Conservation (phyloP, 1,284 basidiomycete species). For the Naganishia sp. region DNA sequence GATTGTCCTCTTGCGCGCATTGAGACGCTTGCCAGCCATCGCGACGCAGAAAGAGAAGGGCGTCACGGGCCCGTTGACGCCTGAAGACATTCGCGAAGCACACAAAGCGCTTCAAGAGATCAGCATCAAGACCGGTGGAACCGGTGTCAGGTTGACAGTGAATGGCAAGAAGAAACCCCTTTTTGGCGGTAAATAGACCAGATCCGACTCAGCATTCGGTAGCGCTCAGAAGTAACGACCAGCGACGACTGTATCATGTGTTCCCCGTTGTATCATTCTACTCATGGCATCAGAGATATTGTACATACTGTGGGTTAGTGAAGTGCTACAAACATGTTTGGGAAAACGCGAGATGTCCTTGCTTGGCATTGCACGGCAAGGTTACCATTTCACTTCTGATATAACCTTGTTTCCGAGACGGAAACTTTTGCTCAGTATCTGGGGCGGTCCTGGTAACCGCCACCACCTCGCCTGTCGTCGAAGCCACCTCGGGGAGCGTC, state of each 20-base stretch:
- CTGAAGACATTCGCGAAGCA: slow-evolving; percentile 21
- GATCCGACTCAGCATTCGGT: not conserved
- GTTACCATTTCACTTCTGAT: slow-evolving; percentile 23
- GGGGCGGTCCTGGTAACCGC: slow-evolving; percentile 24
- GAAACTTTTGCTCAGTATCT: slow-evolving; percentile 3
- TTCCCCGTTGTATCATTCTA: slow-evolving; percentile 11
- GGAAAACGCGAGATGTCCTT: not conserved
- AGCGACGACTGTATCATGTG: slow-evolving; percentile 1
- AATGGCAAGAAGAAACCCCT: slow-evolving; percentile 23
- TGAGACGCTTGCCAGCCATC: not conserved
- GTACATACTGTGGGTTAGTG: slow-evolving; percentile 22
- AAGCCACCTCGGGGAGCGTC: slow-evolving; percentile 43
- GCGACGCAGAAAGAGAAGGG: slow-evolving; percentile 20
- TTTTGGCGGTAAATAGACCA: slow-evolving; percentile 21
- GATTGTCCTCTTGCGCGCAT: not conserved
- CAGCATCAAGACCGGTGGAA: slow-evolving; percentile 20
- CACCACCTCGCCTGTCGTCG: slow-evolving; percentile 28
- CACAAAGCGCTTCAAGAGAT: slow-evolving; percentile 21
- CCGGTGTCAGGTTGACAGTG: slow-evolving; percentile 9
- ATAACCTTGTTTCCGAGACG: not conserved
- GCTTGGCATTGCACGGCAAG: slow-evolving; percentile 1
- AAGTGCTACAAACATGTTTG: slow-evolving; percentile 21
- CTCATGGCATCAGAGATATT: slow-evolving; percentile 13
- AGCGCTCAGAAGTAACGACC: not conserved
- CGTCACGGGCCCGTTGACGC: slow-evolving; percentile 4